Base-by-base conservation (phyloP, 768 basidiomycete species). In the Clathrus columnatus region DNA sequence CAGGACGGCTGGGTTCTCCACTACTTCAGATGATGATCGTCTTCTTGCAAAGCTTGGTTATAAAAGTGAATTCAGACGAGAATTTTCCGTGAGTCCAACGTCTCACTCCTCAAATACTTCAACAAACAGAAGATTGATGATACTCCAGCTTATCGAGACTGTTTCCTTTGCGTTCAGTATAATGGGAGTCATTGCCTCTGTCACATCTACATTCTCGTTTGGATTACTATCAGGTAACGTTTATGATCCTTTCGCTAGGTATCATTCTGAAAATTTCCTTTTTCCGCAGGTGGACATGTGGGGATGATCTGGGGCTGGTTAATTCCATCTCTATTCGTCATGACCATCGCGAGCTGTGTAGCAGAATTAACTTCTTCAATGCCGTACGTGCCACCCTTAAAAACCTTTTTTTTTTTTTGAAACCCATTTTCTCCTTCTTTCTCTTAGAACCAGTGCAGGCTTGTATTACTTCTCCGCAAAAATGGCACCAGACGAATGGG, bases 231-330 rank as follows among this genome's bases (percentile, higher is more conserved):
- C 80, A 54, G 82, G 83, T 81, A 54, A n/a, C 74, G 62, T 16
- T 11, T 27, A 46, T 24, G 36, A 20, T 10, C 27, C 54, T 23
- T 24, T 24, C 32, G 18, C 29, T 2, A 20, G 18, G n/a, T 42
- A n/a, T 44, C 10, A 17, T 2, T 51, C 30, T 24, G 47, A 29
- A 51, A 52, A 41, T 18, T 28, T 16, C 50, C 52, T 24, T 45
- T 4, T 36, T 27, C 0, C 6, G 10, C 50, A 81, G 85, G 85
- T 52, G 85, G 85, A 2, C 85, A 87, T 67, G 83, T 85, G 21
- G 85, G 85, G 16, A 80, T 87, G 76, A 77, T 86, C 18, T 87
- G 81, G 70, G 85, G 85, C 32, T 87, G 85, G 85, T 68, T 86
- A 24, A 83, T 86, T 60, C 85, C 85, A 5, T 75, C 74, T 60